These are phyloP conservation scores for Sutorius australiensis DNA, from an alignment of 768 basidiomycete species.

Conservation along the genomic window DNA sequence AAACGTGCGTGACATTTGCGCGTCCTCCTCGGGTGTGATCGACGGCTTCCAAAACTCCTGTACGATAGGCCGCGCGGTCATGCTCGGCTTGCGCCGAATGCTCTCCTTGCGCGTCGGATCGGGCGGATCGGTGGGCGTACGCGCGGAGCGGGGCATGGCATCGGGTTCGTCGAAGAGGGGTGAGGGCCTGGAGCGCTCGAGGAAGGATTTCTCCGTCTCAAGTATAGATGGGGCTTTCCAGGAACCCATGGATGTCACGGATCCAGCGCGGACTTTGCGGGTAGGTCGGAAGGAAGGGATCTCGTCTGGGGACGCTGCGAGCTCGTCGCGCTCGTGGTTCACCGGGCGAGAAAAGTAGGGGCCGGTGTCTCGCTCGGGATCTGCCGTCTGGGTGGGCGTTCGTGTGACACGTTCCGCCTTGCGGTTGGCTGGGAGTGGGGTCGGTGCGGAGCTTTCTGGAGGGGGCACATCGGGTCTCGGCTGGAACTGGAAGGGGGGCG, in stretches of 20 bases:
- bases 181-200: slow-evolving; percentile 20
- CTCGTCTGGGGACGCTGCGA: slow-evolving; percentile 19
- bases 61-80: slow-evolving; percentile 31
- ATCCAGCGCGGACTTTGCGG: slow-evolving; percentile 27
- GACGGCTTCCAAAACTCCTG: slow-evolving; percentile 52
- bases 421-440: slow-evolving; percentile 12
- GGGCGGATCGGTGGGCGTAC: slow-evolving; percentile 20
- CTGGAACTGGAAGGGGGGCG: not conserved
- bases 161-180: slow-evolving; percentile 31
- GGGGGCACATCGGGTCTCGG: not conserved
- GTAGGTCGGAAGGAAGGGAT: slow-evolving; percentile 7
- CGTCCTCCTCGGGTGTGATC: slow-evolving; percentile 44
- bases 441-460: slow-evolving; percentile 7
- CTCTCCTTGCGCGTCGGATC: slow-evolving; percentile 24
- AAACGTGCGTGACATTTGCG: slow-evolving; percentile 38
- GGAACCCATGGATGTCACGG: slow-evolving; percentile 24
- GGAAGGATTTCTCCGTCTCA: slow-evolving; percentile 19
- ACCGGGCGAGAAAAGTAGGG: slow-evolving; percentile 17
- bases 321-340: slow-evolving; percentile 19
- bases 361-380: slow-evolving; percentile 23
- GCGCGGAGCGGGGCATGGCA: slow-evolving; percentile 15
- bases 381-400: slow-evolving; percentile 16
- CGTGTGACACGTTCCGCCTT: slow-evolving; percentile 17
- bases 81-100: slow-evolving; percentile 34
- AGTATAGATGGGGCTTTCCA: slow-evolving; percentile 26